Base-by-base conservation (phyloP, 2,329 filamentous ascomycete species). In the Neonectria sp. region DNA sequence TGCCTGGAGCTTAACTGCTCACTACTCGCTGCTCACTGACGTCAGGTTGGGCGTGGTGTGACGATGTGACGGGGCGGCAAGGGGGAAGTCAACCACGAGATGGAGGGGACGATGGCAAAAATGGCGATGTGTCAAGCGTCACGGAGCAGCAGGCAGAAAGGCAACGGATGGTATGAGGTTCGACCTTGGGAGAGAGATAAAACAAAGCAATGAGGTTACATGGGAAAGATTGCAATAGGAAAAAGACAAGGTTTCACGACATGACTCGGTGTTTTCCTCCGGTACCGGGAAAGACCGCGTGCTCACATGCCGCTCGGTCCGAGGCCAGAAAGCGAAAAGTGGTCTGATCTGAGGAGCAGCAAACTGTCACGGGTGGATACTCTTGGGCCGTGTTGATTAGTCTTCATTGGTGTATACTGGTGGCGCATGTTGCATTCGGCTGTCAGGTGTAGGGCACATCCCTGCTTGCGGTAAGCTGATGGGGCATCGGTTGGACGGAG, bases 221-320 rank as follows among this genome's bases (percentile, higher is more conserved):
- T 51, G 53, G 29, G 25, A 65, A 24, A 55, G 33, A 43, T 45
- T 55, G 40, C 52, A 61, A 40, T 37, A 29, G 43, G 52, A 40
- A 57, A 37, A 48, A 29, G 45, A 27, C n/a, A 46, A 24, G 51
- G 51, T 51, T 57, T 48, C 52, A 52, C 40, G 24, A 21, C 53
- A 56, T 25, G 43, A 46, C 51, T 65, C 57, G 63, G 63, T 57
- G 46, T 61, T 58, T 31, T 46, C 53, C 63, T 66, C 63, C 63
- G 63, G 63, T 61, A 60, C 58, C 63, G 63, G 63, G 52, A 57
- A 57, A 24, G 63, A 6, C 63, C 63, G 63, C 53, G 43, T 52
- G n/a, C 56, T 66, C 63, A 66, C 63, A 66, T 66, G 63, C 43
- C 57, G 57, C 49, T 66, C 63, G 57, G 63, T 58, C 63, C 63